Evolutionary conservation across 768 basidiomycete species (phyloP), one percentile per base, ranked within the genome.

Genomic region (Russula ochroleuca): DNA sequence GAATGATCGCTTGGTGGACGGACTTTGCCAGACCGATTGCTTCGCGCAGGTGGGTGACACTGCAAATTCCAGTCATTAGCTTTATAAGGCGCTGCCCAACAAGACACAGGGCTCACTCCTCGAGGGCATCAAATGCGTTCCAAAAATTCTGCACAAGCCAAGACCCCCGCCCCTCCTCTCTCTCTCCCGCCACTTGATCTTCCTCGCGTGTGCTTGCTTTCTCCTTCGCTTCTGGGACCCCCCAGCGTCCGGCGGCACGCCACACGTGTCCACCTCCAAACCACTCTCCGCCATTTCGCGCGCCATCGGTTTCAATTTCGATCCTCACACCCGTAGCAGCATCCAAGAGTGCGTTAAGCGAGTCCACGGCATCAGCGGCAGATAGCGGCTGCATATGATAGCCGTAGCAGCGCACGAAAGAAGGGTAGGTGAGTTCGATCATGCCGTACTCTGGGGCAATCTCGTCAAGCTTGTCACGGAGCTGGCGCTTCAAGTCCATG

Each of bases 81-180:
- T 25, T 6, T 28, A 14, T 15, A 38, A 7, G 9, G 40, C 51
- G n/a, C 43, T 11, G 41, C 1, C 11, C 21, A 11, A 37, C 45
- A 45, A 13, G 37, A 49, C 17, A 31, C 15, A 15, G 45, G n/a
- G 79, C 94, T 79, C 74, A 98, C 96, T 98, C 87, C 63, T 82
- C 79, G 59, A 97, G 83, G 5, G 96, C 90, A 72, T 98, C 96
- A 72, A 88, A 98, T 2, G 94, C 93, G 11, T 83, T 82, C 97
- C 97, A 99, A 71, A 98, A 99, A 74, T 98, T 98, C 73, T 79
- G 82, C 51, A 89, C 82, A 87, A 92, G 91, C 89, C 91, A 94
- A 58, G 83, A 78, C 38, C 86, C 79, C 64, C 85, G 84, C 68
- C 78, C 78, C 61, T 70, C 76, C 69, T 78, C 77, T 62, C 68